A percentile compares a stretch with the other conserved stretches of the same genome.
phyloP scores from a whole-genome alignment of 192 early-diverging fungal species.

The Backusella circina region DNA sequence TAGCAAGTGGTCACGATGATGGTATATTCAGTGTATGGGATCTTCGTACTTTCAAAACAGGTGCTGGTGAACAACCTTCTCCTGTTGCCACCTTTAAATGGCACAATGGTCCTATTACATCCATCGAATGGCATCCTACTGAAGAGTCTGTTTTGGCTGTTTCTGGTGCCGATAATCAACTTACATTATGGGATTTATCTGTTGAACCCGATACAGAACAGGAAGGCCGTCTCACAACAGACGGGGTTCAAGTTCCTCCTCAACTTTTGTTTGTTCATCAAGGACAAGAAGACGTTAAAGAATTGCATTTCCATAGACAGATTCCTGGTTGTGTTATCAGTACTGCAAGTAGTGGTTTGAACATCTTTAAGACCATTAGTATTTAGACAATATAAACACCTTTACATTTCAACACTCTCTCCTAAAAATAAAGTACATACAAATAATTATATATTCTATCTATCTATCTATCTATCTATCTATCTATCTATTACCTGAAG shows the following conservation, averaged over 20 bases:
- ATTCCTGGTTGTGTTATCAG: conserved; percentile 85
- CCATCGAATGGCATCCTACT: conserved; percentile 94
- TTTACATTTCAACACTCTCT: not conserved
- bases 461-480: conserved; percentile 8
- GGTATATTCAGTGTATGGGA: conserved; percentile 97
- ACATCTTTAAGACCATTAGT: conserved; percentile 97
- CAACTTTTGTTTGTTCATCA: conserved; percentile 94
- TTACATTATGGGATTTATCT: conserved; percentile 97
- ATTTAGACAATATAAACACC: conserved; percentile 25
- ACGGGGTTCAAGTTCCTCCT: conserved; percentile 82
- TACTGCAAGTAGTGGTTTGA: conserved; percentile 87
- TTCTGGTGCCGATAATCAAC: conserved; percentile 91
- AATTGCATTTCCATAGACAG: conserved; percentile 96
- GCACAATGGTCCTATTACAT: conserved; percentile 90
- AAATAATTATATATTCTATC: conserved; percentile 10
- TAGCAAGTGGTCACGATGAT: conserved; percentile 91
- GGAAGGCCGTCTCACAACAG: conserved; percentile 49
- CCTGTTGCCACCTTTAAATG: conserved; percentile 94
- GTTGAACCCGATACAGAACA: conserved; percentile 95
- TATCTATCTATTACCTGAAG: conserved; percentile 60
- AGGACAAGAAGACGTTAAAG: conserved; percentile 93
- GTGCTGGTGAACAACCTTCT: conserved; percentile 31
- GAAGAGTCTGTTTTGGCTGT: conserved; percentile 92
- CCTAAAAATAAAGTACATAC: not conserved
- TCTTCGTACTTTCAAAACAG: conserved; percentile 59